These are phyloP conservation scores for Mycena vitilis DNA, from an alignment of 768 basidiomycete species.

Conservation along the genomic window DNA sequence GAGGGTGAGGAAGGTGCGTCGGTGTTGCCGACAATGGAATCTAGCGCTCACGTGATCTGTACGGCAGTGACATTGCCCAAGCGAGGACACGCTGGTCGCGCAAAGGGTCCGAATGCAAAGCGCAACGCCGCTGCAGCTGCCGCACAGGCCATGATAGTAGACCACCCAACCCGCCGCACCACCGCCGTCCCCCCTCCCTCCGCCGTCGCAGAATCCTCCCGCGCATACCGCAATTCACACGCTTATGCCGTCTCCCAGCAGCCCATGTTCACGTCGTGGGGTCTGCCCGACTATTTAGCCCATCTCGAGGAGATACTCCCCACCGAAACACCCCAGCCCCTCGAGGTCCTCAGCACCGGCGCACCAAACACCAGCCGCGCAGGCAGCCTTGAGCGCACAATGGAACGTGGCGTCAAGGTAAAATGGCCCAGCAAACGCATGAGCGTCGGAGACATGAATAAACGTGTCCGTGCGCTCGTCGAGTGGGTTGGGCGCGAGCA, in stretches of 20 bases:
- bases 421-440: constrained; percentile 95
- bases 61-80: constrained; percentile 40
- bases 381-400: constrained; percentile 69
- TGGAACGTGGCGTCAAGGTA: constrained; percentile 86
- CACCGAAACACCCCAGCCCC: constrained; percentile 75
- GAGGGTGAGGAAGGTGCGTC: constrained; percentile 76
- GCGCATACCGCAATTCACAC: constrained; percentile 83
- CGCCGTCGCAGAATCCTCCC: constrained; percentile 60
- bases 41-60: constrained; percentile 36
- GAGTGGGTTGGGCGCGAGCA: constrained; percentile 96
- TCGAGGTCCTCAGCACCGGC: constrained; percentile 69
- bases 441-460: constrained; percentile 98
- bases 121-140: constrained; percentile 51
- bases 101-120: constrained; percentile 54
- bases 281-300: constrained; percentile 91
- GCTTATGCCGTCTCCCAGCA: constrained; percentile 84
- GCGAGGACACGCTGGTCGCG: constrained; percentile 51
- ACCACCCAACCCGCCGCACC: constrained; percentile 64
- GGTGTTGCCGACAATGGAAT: background rate
- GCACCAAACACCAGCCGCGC: constrained; percentile 50
- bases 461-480: constrained; percentile 88
- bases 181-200: constrained; percentile 50
- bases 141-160: constrained; percentile 50
- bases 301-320: constrained; percentile 90
- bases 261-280: constrained; percentile 87